Base-by-base conservation (phyloP, 2,329 filamentous ascomycete species). In the Phialophora macrospora region DNA sequence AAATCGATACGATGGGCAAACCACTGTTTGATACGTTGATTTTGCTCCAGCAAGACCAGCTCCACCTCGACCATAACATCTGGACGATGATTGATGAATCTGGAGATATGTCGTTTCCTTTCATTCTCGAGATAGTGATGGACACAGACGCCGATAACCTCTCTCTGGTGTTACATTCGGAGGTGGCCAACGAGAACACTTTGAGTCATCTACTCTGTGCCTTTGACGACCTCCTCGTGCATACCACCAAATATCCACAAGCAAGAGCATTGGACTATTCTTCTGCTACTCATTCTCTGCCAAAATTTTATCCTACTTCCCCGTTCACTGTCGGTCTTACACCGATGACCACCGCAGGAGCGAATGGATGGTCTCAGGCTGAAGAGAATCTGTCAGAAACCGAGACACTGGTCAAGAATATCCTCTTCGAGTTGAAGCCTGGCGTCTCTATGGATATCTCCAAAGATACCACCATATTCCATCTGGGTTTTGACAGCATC, bases 401-500 rank as follows among this genome's bases (percentile, higher is more conserved):
- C 1, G 66, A 67, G 41, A 12, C 1, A 8, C 22, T 61, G 9
- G 51, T 67, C 24, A 57, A 55, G 34, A 55, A 65, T 28, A 59
- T 66, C n/a, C 62, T 70, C 26, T 55, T 55, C 9, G 51, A 62
- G 41, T 55, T 70, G 24, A 66, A 67, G 51, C 59, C 62, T 11
- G 62, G 55, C 17, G 4, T 51, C 17, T 51, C 44, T 14, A 14
- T 28, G 2, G 46, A 26, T 7, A 56, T 69, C 12, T 62, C 28
- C 60, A 69, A 59, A 55, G 30, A 84, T 9, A 92, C 87, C 0
- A 92, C 91, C 0, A 92, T 98, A 56, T 96, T 94, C 72, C 88
- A 90, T 64, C 85, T 97, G n/a, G 94, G 94, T 0, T 80, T 97
- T 3, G 93, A 97, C 77, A 97, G 93, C 74, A 95, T 98, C 73